Evolutionary conservation across 306 rosid species (phyloP), one percentile per base, ranked within the genome.

Genomic region (Echinosophora koreensis): DNA sequence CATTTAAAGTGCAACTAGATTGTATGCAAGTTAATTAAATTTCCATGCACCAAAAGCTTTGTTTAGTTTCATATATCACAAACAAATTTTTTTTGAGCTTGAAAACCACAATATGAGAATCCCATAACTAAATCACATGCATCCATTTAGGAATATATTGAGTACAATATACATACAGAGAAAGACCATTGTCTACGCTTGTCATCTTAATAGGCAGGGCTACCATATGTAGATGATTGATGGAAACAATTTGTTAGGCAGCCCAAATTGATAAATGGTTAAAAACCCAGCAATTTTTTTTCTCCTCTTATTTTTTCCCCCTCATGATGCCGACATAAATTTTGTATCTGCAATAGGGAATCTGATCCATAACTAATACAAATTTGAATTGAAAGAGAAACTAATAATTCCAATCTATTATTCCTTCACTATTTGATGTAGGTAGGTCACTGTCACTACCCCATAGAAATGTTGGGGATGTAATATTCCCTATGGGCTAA

Each of bases 401-500:
- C 4, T 32, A 27, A 70, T 8, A 76, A 73, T 71, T 75, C 51
- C 28, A 42, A 30, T 13, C 38, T 66, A 56, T 54, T 60, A 71
- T 84, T 73, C 44, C 50, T 82, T 73, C 79, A 72, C 73, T 74
- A 73, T 58, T 76, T 69, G 81, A 74, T 79, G 76, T 16, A 42
- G 61, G 47, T 28, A 81, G 77, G 68, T 81, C 67, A 22, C 58
- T 71, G 34, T 84, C 46, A 6, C 34, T 71, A 58, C 81, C 77
- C 67, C 56, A 42, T 77, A 34, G 73, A 74, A 61, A 73, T 55
- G 46, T 61, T 67, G 78, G 78, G 49, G 81, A 44, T 79, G 57
- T 74, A 75, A 79, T 79, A 79, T 84, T 80, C 81, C 84, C 73
- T 75, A 79, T 75, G 78, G 84, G 73, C 64, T 75, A 73, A 78